A percentile compares a stretch with the other conserved stretches of the same genome.
These are phyloP conservation scores for Torulaspora quercuum DNA, from an alignment of 805 yeast genomes.

Conservation along the genomic window DNA sequence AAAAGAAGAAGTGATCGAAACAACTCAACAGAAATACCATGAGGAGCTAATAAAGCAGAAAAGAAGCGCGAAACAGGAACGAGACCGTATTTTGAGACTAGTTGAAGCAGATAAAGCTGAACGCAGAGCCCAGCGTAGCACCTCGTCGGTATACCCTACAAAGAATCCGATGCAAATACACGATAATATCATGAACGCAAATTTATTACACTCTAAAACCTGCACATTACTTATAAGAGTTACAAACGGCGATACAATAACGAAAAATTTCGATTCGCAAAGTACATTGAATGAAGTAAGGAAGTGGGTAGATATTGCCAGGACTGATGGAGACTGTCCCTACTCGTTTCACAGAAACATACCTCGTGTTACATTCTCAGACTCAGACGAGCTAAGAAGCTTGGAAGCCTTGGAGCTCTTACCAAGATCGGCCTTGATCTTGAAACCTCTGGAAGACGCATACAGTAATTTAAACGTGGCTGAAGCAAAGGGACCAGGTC, in stretches of 20 bases:
- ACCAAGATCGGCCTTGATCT: slow-evolving; percentile 70
- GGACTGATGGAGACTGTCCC: slow-evolving; percentile 48
- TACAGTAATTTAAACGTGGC: slow-evolving; percentile 27
- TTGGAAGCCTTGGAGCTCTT: slow-evolving; percentile 55
- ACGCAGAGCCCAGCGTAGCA: slow-evolving; percentile 31
- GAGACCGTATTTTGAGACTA: slow-evolving; percentile 51
- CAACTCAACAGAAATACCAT: slow-evolving; percentile 29
- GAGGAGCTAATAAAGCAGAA: slow-evolving; percentile 23
- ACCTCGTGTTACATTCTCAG: slow-evolving; percentile 61
- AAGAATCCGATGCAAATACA: slow-evolving; percentile 18
- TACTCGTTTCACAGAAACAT: slow-evolving; percentile 48
- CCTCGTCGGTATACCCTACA: slow-evolving; percentile 17
- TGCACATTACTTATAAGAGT: slow-evolving; percentile 58
- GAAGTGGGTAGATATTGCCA: slow-evolving; percentile 50
- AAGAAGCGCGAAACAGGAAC: slow-evolving; percentile 46
- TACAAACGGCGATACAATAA: slow-evolving; percentile 61
- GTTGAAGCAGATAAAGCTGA: slow-evolving; percentile 40
- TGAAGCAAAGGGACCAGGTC: slow-evolving; percentile 29
- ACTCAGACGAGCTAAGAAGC: slow-evolving; percentile 55
- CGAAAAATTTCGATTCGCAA: slow-evolving; percentile 45
- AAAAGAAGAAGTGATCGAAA: slow-evolving; percentile 43
- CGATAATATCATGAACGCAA: slow-evolving; percentile 32
- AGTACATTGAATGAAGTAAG: slow-evolving; percentile 57
- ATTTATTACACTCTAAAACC: slow-evolving; percentile 21
- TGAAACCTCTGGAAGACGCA: slow-evolving; percentile 53